A percentile compares a stretch with the other conserved stretches of the same genome.
phyloP scores from a whole-genome alignment of 2,329 filamentous ascomycete species.

The Diaporthe amygdali region DNA sequence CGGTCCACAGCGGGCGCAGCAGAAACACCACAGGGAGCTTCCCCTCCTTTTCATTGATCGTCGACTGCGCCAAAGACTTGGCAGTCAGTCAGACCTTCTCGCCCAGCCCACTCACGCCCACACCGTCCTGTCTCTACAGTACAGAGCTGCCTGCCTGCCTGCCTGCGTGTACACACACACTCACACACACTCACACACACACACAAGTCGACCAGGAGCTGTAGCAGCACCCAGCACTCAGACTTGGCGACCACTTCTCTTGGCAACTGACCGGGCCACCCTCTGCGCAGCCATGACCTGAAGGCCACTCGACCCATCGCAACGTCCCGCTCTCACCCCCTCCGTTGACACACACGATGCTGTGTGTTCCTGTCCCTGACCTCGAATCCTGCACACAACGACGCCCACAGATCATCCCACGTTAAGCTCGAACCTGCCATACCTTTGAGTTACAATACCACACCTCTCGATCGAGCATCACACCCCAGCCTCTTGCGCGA shows the following conservation, averaged over 20 bases:
- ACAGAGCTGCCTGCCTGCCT: neutral
- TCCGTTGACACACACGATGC: constrained; percentile 32
- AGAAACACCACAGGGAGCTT: constrained; percentile 13
- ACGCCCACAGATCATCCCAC: constrained; percentile 33
- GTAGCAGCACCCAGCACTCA: neutral
- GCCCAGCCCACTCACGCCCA: neutral
- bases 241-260: constrained; percentile 15
- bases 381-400: constrained; percentile 28
- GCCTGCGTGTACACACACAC: neutral
- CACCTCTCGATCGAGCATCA: neutral
- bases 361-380: constrained; percentile 28
- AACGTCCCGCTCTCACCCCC: neutral
- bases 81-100: constrained; percentile 4
- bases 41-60: constrained; percentile 12
- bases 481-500: neutral
- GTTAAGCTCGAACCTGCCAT: constrained; percentile 27
- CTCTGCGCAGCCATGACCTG: constrained; percentile 29
- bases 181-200: no score
- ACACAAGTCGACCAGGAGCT: no score
- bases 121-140: neutral
- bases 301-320: constrained; percentile 8
- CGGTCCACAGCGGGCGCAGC: constrained; percentile 12
- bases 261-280: constrained; percentile 8
- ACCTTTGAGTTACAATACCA: neutral
- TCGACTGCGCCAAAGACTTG: constrained; percentile 20